Evolutionary conservation across 2,329 filamentous ascomycete species (phyloP), one percentile per base, ranked within the genome.

Genomic region (Alternaria sp.): DNA sequence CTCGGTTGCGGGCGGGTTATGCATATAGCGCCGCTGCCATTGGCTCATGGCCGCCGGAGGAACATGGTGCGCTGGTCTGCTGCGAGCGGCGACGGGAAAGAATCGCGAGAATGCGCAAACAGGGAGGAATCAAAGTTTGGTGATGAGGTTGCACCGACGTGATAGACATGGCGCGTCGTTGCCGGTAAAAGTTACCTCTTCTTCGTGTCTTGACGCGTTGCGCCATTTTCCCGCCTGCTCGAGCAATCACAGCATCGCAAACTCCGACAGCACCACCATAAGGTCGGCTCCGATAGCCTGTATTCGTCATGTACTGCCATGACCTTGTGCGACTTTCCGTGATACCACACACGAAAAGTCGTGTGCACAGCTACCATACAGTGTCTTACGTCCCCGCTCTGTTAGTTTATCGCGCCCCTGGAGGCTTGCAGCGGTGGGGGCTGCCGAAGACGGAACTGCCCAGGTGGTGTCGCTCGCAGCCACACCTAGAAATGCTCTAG

Each of bases 1-100:
- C 62, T 70, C 68, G 69, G 70, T 61, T 71, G 54, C 51, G 61
- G 30, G 63, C 68, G 68, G 69, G 59, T 59, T 47, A 66, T 60
- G 53, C 60, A 61, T 60, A 67, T 69, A 64, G 64, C 62, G 42
- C 53, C 54, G 12, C 39, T 57, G 55, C 52, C 56, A 72, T 70
- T 72, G 70, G 70, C 63, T 64, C 49, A 48, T 59, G 41, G 26
- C 54, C 30, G 57, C 42, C 44, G 43, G 46, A 57, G 46, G 30
- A 24, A 38, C 36, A 34, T 51, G 49, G 47, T 51, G 54, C 42
- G 44, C 46, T 53, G 54, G 44, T 52, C 22, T 46, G 22, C 42
- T 44, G 43, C 28, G 32, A 44, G 14, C 49, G 30, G 32, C 5
- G 9, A 30, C 18, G 14, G 20, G 18, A 36, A 36, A 28, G n/a